Evolutionary conservation across 164 flowering plant genomes (phyloP), one percentile per base, ranked within the genome.

Genomic region (Chloranthus sessilifolius): DNA sequence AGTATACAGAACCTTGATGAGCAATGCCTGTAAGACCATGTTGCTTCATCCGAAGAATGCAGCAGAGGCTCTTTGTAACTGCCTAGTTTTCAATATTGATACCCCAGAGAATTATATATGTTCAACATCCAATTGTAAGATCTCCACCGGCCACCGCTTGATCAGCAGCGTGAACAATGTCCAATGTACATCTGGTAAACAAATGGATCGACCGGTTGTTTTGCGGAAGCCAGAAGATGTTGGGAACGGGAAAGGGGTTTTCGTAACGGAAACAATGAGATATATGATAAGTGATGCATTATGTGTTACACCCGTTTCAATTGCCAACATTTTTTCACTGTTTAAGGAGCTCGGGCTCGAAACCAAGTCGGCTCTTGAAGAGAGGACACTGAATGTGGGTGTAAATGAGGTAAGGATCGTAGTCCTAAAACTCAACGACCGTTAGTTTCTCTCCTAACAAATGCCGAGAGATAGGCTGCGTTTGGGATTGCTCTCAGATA

Each of bases 211-310:
- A n/a, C 16, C 27, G 36, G 17, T 27, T 9, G 7, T 19, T 20
- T 8, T 21, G 6, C 8, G 19, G 20, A 17, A 11, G n/a, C 7
- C 47, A 23, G 12, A 2, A 3, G 24, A 6, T 12, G 14, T 34
- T 49, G 9, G 6, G 12, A 20, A 40, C 8, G 23, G 14, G 7
- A 11, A 6, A 30, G 56, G 50, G 2, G 50, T 47, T 1, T 62
- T 62, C 40, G 52, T 56, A 6, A 33, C 40, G 4, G 53, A 22
- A 50, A 3, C 4, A 10, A 14, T 33, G 8, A 19, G 39, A 16
- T 36, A 29, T 33, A 19, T 57, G 17, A 14, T 63, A 3, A 57
- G 23, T 15, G 67, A 63, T 46, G 58, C 56, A 29, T 55, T 63
- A 8, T 43, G 42, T 8, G 62, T 57, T 1, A 21, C n/a, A 15